These are phyloP conservation scores for Oleoguttula mirabilis DNA, from an alignment of 495 filamentous ascomycete species.

Conservation along the genomic window DNA sequence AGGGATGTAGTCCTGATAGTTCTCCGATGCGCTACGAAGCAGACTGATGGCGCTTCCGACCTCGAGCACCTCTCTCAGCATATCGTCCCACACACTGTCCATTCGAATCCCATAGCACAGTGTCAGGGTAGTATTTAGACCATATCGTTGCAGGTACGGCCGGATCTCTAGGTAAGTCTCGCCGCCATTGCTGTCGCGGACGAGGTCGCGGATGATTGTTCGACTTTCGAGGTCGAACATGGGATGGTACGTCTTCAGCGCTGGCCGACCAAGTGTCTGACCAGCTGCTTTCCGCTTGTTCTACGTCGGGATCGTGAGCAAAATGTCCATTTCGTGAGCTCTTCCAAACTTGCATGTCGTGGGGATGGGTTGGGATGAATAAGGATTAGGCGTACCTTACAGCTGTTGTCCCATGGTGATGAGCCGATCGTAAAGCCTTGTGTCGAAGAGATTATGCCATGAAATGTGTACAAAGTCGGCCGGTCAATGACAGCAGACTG, in stretches of 20 bases:
- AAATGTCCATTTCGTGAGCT: too few relatives aligned
- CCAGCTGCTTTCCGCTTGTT: slow-evolving; percentile 41
- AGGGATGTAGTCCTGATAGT: slow-evolving; percentile 42
- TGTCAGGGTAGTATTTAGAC: slow-evolving; percentile 40
- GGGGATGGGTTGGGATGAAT: not conserved
- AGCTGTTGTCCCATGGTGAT: slow-evolving; percentile 50
- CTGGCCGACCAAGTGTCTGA: slow-evolving; percentile 35
- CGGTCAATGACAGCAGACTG: slow-evolving; percentile 54
- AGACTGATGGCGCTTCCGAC: slow-evolving; percentile 40
- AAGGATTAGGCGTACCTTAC: slow-evolving; percentile 19
- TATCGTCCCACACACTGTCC: slow-evolving; percentile 38
- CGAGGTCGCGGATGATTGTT: slow-evolving; percentile 37
- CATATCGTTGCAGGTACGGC: slow-evolving; percentile 23
- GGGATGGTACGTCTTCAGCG: slow-evolving; percentile 35
- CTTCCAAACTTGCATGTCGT: too few relatives aligned
- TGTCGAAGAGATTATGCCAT: slow-evolving; percentile 57
- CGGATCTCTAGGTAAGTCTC: slow-evolving; percentile 9
- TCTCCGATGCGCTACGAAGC: slow-evolving; percentile 39
- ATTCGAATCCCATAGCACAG: slow-evolving; percentile 46
- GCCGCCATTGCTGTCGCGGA: slow-evolving; percentile 33
- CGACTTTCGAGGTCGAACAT: slow-evolving; percentile 45
- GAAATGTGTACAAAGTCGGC: slow-evolving; percentile 58
- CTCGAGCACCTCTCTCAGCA: slow-evolving; percentile 39
- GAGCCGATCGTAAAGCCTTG: slow-evolving; percentile 61
- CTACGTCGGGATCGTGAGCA: too few relatives aligned